Conservation (phyloP, 1,284 basidiomycete genomes). For the Paramarasmius palmivorus region DNA sequence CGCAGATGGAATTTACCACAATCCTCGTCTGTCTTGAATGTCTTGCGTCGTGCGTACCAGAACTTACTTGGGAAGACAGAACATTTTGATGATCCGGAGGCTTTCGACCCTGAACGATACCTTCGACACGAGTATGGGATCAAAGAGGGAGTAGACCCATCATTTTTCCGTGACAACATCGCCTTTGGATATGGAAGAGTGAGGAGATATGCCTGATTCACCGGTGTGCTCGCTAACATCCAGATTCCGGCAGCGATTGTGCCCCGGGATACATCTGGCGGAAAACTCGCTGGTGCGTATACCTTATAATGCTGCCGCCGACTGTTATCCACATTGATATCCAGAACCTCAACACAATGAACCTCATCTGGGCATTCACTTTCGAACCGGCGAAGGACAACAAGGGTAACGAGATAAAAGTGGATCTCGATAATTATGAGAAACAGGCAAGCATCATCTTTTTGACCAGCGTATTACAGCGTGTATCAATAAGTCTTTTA, state of each 20-base stretch:
- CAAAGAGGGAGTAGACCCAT: slow-evolving; percentile 12
- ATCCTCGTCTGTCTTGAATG: slow-evolving; percentile 11
- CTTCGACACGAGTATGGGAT: slow-evolving; percentile 16
- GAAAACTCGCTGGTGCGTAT: slow-evolving; percentile 20
- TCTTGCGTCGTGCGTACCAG: too few relatives aligned
- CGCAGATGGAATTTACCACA: slow-evolving; percentile 19
- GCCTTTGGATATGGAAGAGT: slow-evolving; percentile 19
- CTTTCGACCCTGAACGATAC: slow-evolving; percentile 18
- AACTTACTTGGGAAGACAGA: slow-evolving; percentile 5
- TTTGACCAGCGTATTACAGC: not conserved
- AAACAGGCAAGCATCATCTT: not conserved
- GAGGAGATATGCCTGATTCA: too few relatives aligned
- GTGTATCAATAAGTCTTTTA: not conserved
- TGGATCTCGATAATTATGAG: slow-evolving; percentile 5
- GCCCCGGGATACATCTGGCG: slow-evolving; percentile 31
- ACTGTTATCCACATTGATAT: too few relatives aligned
- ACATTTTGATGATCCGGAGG: slow-evolving; percentile 19
- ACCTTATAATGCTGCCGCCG: too few relatives aligned
- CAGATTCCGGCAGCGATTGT: slow-evolving; percentile 19
- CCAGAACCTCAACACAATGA: slow-evolving; percentile 16
- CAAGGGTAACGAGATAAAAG: slow-evolving; percentile 5
- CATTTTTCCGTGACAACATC: slow-evolving; percentile 12
- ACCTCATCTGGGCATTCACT: slow-evolving; percentile 29
- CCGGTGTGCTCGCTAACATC: slow-evolving; percentile 7
- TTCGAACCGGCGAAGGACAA: slow-evolving; percentile 14